Evolutionary conservation across 129 eudicot genomes (phyloP).

Genomic region (Centella asiatica): DNA sequence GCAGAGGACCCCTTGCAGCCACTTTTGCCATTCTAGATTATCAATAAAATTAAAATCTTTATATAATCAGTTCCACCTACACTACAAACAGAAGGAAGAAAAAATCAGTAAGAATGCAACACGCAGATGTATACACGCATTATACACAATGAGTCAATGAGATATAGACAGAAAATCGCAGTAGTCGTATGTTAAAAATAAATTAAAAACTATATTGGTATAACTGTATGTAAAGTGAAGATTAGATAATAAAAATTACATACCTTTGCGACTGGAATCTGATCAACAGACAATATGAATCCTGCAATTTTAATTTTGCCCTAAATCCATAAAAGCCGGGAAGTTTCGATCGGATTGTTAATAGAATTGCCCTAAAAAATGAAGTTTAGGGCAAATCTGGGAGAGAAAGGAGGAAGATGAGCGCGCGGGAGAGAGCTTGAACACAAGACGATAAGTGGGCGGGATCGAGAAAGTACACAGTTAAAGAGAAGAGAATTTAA

Average conservation of each 20-base stretch:
- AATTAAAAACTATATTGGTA: too few relatives aligned
- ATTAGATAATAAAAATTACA: not conserved
- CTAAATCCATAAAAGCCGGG: not conserved
- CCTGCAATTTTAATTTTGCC: conserved; percentile 6
- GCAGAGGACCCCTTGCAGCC: conserved; percentile 47
- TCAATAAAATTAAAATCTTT: not conserved
- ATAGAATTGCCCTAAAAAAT: conserved; percentile 19
- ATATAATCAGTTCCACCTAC: conserved; percentile 1
- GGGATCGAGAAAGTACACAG: conserved; percentile 1
- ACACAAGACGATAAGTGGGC: conserved; percentile 11
- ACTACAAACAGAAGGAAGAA: not conserved
- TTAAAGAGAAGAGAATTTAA: too few relatives aligned
- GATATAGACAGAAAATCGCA: too few relatives aligned
- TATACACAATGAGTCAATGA: not conserved
- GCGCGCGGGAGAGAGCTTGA: not conserved
- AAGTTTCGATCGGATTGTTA: not conserved
- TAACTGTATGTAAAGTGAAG: not conserved
- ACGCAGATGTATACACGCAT: not conserved
- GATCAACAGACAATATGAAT: not conserved
- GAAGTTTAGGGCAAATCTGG: conserved; percentile 36
- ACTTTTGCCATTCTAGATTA: conserved; percentile 55
- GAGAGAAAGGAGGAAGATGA: not conserved
- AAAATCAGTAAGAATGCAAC: not conserved
- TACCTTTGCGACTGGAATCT: not conserved
- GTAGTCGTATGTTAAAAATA: too few relatives aligned